Base-by-base conservation (phyloP, 1,284 basidiomycete genomes). In the Tranzscheliella williamsii region DNA sequence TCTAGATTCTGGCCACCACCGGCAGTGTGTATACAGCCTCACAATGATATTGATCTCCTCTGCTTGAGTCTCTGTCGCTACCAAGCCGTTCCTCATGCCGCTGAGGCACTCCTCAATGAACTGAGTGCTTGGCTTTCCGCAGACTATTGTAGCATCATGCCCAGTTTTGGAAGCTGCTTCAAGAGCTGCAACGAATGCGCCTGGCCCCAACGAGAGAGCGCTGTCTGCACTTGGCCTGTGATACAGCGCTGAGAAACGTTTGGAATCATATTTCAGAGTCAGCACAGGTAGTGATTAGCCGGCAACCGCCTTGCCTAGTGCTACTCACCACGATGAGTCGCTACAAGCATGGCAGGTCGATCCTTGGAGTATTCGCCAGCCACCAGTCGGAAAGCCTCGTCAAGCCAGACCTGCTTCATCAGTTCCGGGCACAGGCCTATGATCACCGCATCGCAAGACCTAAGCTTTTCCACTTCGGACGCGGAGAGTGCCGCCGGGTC, bases 291-390 rank as follows among this genome's bases (percentile, higher is more conserved):
- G n/a, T n/a, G n/a, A n/a, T n/a, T n/a, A n/a, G n/a, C n/a, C n/a
- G n/a, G n/a, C 29, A 35, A 30, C 38, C 26, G 31, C 21, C 12
- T 13, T 16, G 34, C 5, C 31, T 17, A 24, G n/a, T 22, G 20
- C 11, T 21, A 63, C 60, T 21, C 42, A 63, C 60, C 54, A 7
- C 60, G 43, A 46, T 57, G 60, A 15, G 60, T 63, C 23, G 60
- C 54, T 11, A 63, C 53, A 38, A 63, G 42, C 5, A 23, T 34
- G 4, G 50, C 60, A 17, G 30, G 42, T 20, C 43, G 26, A 2
- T 30, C 18, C 11, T 23, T 35, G 20, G 30, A 40, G 26, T 63
- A 53, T 20, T 63, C 60, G 29, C 55, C 50, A 2, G 46, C 39
- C 9, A 58, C 40, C 26, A 63, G 32, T 3, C 54, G 38, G 17